Conservation (phyloP, 106 monocot genomes). For the Platanthera guangdongensis region DNA sequence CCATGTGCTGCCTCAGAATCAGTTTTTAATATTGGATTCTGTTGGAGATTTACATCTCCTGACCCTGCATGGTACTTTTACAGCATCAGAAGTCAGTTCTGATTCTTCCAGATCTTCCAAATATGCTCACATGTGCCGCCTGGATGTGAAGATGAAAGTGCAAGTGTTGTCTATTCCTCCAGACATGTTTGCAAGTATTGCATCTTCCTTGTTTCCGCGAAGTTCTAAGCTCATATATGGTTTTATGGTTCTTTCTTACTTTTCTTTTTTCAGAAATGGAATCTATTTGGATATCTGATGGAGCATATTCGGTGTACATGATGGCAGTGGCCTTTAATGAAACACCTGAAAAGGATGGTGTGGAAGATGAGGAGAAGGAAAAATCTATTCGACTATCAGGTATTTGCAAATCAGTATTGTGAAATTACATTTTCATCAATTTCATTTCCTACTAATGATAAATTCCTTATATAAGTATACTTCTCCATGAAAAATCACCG, state of each 20-base stretch:
- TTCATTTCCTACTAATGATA: neutral
- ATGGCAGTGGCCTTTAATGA: conserved; percentile 25
- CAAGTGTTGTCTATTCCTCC: conserved; percentile 60
- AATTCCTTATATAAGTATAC: neutral
- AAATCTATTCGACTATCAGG: conserved; percentile 32
- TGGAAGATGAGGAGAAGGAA: conserved; percentile 23
- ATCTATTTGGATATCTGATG: conserved; percentile 58
- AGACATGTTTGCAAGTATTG: conserved; percentile 49
- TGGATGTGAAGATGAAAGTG: conserved; percentile 61
- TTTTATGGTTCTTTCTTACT: conserved; percentile 7
- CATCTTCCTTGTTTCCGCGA: conserved; percentile 8
- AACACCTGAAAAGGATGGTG: conserved; percentile 15
- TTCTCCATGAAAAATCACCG: neutral
- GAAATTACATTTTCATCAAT: neutral
- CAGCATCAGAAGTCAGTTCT: conserved; percentile 15
- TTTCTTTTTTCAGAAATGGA: conserved; percentile 34
- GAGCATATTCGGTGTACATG: conserved; percentile 42
- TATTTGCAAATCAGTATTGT: conserved; percentile 5
- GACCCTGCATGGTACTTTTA: conserved; percentile 19
- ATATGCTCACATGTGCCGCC: conserved; percentile 14
- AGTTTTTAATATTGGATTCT: conserved; percentile 74
- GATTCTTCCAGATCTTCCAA: conserved; percentile 9
- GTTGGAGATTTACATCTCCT: conserved; percentile 69
- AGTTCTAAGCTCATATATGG: conserved; percentile 2
- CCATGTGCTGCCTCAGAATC: conserved; percentile 50